Conservation (phyloP, 208 protist species). For the Crithidia fasciculata region DNA sequence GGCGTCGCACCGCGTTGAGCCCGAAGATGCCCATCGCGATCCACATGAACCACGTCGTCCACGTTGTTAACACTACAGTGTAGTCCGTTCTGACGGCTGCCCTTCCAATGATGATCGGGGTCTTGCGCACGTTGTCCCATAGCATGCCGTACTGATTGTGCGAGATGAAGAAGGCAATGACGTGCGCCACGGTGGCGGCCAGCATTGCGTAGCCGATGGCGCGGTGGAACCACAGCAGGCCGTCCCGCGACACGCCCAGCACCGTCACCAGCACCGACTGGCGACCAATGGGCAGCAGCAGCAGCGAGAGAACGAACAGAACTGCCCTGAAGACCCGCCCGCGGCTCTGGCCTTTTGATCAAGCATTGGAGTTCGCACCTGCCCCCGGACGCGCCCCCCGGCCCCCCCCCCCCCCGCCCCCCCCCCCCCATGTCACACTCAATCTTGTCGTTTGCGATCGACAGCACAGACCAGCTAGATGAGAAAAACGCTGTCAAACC, state of each 20-base stretch:
- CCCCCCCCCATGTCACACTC: too few relatives aligned
- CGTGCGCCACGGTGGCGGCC: constrained; percentile 31
- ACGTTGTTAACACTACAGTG: constrained; percentile 44
- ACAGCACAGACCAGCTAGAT: too few relatives aligned
- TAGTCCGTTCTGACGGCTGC: constrained; percentile 37
- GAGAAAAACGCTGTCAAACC: constrained; percentile 45
- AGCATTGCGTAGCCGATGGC: constrained; percentile 47
- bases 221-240: constrained; percentile 60
- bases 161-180: constrained; percentile 33
- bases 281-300: constrained; percentile 56
- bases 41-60: constrained; percentile 44
- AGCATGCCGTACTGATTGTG: constrained; percentile 36
- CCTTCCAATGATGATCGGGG: constrained; percentile 21
- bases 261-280: constrained; percentile 55
- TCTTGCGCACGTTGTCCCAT: constrained; percentile 33
- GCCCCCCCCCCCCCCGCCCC: too few relatives aligned
- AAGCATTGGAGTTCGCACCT: too few relatives aligned
- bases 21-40: constrained; percentile 56
- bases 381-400: too few relatives aligned
- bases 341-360: too few relatives aligned
- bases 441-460: too few relatives aligned
- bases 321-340: constrained; percentile 32
- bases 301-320: constrained; percentile 57
- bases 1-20: constrained; percentile 46
- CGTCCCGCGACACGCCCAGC: constrained; percentile 60